Base-by-base conservation (phyloP, 371 early-diverging fungal genomes). In the Conidiobolus incongruus region DNA sequence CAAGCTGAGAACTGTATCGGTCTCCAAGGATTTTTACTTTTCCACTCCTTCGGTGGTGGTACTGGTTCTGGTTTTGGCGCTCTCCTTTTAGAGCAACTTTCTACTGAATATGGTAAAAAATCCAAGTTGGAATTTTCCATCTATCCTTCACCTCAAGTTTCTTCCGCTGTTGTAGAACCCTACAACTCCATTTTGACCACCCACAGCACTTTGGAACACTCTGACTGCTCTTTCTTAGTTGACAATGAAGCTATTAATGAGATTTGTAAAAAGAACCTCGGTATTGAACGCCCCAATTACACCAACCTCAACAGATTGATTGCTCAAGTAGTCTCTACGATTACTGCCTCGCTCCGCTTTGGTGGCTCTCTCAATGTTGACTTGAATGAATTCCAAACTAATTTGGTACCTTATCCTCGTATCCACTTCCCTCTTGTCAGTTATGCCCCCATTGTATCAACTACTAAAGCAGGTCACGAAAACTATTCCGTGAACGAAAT, bases 31-130 rank as follows among this genome's bases (percentile, higher is more conserved):
- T 82, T 92, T 79, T 59, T 84, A 38, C 83, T 93, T 60, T 94
- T 90, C 81, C 95, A 95, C 76, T 84, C 86, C 52, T 96, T 98
- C 62, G 96, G 98, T 61, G 96, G 98, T 61, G 98, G 92, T 55
- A 96, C 97, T 43, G 97, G 98, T 47, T 93, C 95, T 45, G 98
- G 98, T 59, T 95, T 99, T 63, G 98, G 97, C 56, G 89, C 97
- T n/a, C n/a, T n/a, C n/a, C n/a, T n/a, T n/a, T n/a, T n/a, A n/a
- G n/a, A n/a, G n/a, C n/a, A n/a, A n/a, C n/a, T n/a, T n/a, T n/a
- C n/a, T n/a, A n/a, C n/a, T n/a, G n/a, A n/a, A n/a, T n/a, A n/a
- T n/a, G n/a, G n/a, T n/a, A n/a, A n/a, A n/a, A n/a, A n/a, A n/a
- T n/a, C n/a, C n/a, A n/a, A n/a, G n/a, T n/a, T n/a, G n/a, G n/a